Evolutionary conservation across 139 green algal genomes (phyloP).

Genomic region (Chlamydomonas sphaeroides): DNA sequence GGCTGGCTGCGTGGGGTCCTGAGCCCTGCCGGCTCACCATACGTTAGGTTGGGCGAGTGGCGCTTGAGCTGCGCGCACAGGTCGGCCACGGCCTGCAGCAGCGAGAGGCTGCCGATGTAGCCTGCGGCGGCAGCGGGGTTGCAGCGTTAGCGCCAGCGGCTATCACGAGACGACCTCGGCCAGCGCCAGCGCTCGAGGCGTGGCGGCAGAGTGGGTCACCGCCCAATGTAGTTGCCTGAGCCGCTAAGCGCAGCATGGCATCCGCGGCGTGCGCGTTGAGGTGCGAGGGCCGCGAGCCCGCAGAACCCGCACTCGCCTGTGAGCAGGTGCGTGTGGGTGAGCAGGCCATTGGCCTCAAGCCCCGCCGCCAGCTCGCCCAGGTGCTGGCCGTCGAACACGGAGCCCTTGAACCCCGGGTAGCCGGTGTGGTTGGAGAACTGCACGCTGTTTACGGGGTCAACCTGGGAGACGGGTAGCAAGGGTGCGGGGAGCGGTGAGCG

Average conservation of each 20-base stretch:
- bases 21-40: slow-evolving; percentile 64
- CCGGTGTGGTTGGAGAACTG: slow-evolving; percentile 91
- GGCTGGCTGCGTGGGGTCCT: too few relatives aligned
- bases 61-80: slow-evolving; percentile 68
- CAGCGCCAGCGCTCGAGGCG: too few relatives aligned
- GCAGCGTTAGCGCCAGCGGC: too few relatives aligned
- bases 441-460: slow-evolving; percentile 87
- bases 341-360: slow-evolving; percentile 85
- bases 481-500: too few relatives aligned
- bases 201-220: too few relatives aligned
- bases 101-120: slow-evolving; percentile 87
- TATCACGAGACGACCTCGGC: too few relatives aligned
- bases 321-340: slow-evolving; percentile 91
- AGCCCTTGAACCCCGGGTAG: slow-evolving; percentile 79
- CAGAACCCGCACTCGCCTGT: too few relatives aligned
- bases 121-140: slow-evolving; percentile 57
- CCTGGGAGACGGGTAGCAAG: slow-evolving; percentile 1
- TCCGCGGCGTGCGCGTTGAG: too few relatives aligned
- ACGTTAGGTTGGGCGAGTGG: slow-evolving; percentile 75
- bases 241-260: too few relatives aligned
- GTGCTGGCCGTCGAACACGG: slow-evolving; percentile 75
- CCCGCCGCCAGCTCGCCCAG: slow-evolving; percentile 72
- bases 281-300: too few relatives aligned
- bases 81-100: slow-evolving; percentile 77
- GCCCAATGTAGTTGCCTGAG: too few relatives aligned